These are phyloP conservation scores for Penicillium verrucosum DNA, from an alignment of 2,329 filamentous ascomycete species.

Conservation along the genomic window DNA sequence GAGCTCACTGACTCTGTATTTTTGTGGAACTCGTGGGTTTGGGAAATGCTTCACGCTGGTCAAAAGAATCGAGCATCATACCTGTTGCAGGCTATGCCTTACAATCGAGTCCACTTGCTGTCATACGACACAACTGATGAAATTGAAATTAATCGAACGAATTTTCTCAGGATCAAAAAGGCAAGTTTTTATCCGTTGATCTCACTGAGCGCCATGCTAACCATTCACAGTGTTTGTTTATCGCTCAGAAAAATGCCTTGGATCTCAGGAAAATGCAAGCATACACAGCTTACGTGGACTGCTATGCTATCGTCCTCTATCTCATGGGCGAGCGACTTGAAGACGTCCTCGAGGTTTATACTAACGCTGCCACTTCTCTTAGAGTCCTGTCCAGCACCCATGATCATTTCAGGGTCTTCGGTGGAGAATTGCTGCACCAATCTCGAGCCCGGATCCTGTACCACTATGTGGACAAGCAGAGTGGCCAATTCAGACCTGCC, in stretches of 20 bases:
- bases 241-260: conserved; percentile 55
- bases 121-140: conserved; percentile 17
- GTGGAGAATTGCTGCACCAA: conserved; percentile 65
- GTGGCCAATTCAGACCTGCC: conserved; percentile 64
- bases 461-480: conserved; percentile 57
- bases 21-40: conserved; percentile 63
- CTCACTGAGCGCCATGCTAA: conserved; percentile 41
- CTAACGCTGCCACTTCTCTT: conserved; percentile 45
- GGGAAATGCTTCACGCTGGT: conserved; percentile 58
- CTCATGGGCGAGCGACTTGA: conserved; percentile 46
- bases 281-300: conserved; percentile 58
- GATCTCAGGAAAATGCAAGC: conserved; percentile 48
- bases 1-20: conserved; percentile 41
- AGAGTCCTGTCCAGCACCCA: conserved; percentile 42
- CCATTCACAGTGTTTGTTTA: conserved; percentile 53
- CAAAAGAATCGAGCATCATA: conserved; percentile 37
- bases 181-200: conserved; percentile 31
- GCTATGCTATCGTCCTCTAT: conserved; percentile 65
- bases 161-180: conserved; percentile 38
- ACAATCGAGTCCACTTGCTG: conserved; percentile 34
- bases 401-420: conserved; percentile 29
- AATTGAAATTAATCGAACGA: conserved; percentile 28
- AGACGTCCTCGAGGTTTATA: conserved; percentile 40
- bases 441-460: conserved; percentile 64
- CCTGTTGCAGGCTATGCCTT: conserved; percentile 41